phyloP scores from a whole-genome alignment of 495 filamentous ascomycete species.

The Choiromyces venosus region DNA sequence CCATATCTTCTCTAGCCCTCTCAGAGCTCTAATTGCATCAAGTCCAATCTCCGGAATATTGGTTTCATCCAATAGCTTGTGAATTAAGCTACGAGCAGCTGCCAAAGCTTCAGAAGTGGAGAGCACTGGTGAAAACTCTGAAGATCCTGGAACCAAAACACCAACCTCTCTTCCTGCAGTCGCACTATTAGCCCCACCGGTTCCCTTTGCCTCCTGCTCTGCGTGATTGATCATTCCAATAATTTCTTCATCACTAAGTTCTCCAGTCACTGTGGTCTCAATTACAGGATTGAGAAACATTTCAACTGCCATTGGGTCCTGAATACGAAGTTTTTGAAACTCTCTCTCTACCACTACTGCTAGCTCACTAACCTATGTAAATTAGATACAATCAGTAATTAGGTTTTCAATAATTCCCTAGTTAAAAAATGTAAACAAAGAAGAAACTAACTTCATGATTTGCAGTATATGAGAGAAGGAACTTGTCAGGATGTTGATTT shows the following conservation, averaged over 20 bases:
- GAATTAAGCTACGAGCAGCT: not conserved
- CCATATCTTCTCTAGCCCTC: too few species aligned
- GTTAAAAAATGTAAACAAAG: not conserved
- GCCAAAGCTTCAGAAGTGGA: not conserved
- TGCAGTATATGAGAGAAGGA: not conserved
- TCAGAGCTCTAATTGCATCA: not conserved
- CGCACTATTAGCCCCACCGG: not conserved
- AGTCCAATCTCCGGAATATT: not conserved
- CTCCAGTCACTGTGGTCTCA: not conserved
- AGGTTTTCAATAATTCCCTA: too few species aligned
- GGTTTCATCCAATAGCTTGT: not conserved
- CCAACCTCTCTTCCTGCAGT: not conserved
- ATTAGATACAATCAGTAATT: not conserved
- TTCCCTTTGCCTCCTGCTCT: not conserved
- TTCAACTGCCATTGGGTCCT: not conserved
- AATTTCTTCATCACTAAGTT: constrained; percentile 2
- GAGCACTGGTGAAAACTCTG: not conserved
- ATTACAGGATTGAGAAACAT: not conserved
- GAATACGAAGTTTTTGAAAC: not conserved
- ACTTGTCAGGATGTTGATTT: not conserved
- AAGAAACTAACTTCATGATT: not conserved
- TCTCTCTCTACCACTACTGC: not conserved
- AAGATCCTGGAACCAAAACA: too few species aligned
- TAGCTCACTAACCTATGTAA: not conserved
- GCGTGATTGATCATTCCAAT: not conserved